phyloP scores from a whole-genome alignment of 306 rosid genomes.

The Neltuma alba region DNA sequence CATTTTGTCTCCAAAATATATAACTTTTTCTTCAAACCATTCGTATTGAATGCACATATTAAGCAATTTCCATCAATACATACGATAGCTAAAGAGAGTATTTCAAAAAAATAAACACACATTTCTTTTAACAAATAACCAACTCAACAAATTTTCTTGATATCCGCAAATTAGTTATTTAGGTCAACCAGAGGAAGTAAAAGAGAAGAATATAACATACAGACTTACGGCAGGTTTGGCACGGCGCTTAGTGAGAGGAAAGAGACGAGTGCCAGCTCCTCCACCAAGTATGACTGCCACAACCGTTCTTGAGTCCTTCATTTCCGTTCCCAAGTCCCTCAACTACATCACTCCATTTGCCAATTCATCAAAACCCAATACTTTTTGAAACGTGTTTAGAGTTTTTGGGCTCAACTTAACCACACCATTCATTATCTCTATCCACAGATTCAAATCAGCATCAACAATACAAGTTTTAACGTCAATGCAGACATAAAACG shows the following conservation, averaged over 20 bases:
- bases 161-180: too few relatives aligned
- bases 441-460: too few relatives aligned
- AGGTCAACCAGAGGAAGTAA: too few relatives aligned
- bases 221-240: conserved; percentile 92
- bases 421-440: not conserved
- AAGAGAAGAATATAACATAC: too few relatives aligned
- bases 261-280: conserved; percentile 98
- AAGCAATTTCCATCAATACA: too few relatives aligned
- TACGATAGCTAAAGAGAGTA: too few relatives aligned
- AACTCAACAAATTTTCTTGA: too few relatives aligned
- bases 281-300: conserved; percentile 90
- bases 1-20: too few relatives aligned
- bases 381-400: not conserved
- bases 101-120: too few relatives aligned
- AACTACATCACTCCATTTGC: conserved; percentile 57
- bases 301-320: conserved; percentile 68
- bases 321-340: conserved; percentile 59
- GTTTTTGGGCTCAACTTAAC: not conserved
- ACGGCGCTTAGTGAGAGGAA: conserved; percentile 89
- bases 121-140: too few relatives aligned
- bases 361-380: conserved; percentile 34
- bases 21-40: too few relatives aligned
- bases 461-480: not conserved
- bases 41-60: too few relatives aligned
- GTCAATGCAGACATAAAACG: not conserved